Conservation (phyloP, 2,329 filamentous ascomycete genomes). For the Xylaria sp. region DNA sequence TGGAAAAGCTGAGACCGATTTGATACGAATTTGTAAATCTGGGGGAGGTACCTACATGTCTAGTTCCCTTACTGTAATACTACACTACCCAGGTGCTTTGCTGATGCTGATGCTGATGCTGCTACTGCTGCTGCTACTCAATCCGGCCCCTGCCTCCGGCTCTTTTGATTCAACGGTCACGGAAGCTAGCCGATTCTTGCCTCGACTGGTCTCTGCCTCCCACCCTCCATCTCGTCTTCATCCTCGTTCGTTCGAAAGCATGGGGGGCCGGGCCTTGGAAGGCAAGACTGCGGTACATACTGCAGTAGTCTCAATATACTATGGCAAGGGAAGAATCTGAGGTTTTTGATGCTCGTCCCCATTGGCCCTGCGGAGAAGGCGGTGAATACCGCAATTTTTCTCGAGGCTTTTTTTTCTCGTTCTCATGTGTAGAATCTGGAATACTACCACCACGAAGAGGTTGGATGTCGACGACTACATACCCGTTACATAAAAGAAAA, state of each 20-base stretch:
- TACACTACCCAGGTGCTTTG: neutral
- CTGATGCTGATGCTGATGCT: constrained; percentile 13
- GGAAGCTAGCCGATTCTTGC: constrained; percentile 22
- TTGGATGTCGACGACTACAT: neutral
- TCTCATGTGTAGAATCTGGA: neutral
- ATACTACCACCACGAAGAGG: neutral
- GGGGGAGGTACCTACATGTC: constrained; percentile 18
- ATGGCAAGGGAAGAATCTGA: neutral
- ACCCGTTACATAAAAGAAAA: neutral
- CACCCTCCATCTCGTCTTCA: no score
- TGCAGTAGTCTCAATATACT: constrained; percentile 9
- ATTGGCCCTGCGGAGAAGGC: constrained; percentile 2
- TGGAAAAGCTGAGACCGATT: neutral
- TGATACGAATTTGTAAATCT: constrained; percentile 20
- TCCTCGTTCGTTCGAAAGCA: neutral
- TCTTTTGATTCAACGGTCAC: constrained; percentile 24
- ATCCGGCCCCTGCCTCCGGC: constrained; percentile 28
- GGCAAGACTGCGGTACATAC: constrained; percentile 4
- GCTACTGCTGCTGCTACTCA: constrained; percentile 15
- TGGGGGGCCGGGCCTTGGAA: constrained; percentile 20
- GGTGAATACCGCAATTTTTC: constrained; percentile 5
- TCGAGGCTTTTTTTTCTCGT: neutral
- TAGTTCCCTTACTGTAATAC: neutral
- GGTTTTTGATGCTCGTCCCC: neutral
- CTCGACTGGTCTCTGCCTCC: neutral